phyloP scores from a whole-genome alignment of 2,329 filamentous ascomycete genomes.

The Monilinia laxa region DNA sequence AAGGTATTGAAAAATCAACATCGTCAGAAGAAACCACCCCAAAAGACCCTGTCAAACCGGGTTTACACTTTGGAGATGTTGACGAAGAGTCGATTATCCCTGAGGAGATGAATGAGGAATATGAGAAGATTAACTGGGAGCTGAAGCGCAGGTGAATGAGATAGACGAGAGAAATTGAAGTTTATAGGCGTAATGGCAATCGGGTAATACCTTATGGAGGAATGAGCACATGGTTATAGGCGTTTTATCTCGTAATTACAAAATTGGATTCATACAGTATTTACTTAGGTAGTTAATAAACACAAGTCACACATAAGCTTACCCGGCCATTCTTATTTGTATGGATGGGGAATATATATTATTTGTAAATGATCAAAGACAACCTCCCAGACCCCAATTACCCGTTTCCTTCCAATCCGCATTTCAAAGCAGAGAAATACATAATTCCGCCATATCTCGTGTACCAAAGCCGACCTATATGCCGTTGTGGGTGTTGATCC shows the following conservation, averaged over 20 bases:
- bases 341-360: neutral
- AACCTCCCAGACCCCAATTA: neutral
- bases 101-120: conserved; percentile 25
- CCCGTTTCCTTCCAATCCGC: neutral
- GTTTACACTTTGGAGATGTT: conserved; percentile 8
- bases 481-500: neutral
- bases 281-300: neutral
- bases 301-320: neutral
- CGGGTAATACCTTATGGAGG: conserved; percentile 14
- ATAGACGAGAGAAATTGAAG: neutral
- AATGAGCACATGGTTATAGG: neutral
- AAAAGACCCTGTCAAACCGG: conserved; percentile 1
- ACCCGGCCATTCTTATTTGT: neutral
- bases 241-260: neutral
- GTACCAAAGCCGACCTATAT: neutral
- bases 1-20: conserved; percentile 55
- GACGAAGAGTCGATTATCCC: neutral
- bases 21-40: conserved; percentile 27
- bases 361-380: neutral
- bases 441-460: neutral
- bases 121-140: conserved; percentile 34
- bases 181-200: conserved; percentile 9
- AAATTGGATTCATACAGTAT: neutral
- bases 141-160: conserved; percentile 30
- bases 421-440: no score